phyloP scores from a whole-genome alignment of 2,329 filamentous ascomycete genomes.

The Microsporum audouinii region DNA sequence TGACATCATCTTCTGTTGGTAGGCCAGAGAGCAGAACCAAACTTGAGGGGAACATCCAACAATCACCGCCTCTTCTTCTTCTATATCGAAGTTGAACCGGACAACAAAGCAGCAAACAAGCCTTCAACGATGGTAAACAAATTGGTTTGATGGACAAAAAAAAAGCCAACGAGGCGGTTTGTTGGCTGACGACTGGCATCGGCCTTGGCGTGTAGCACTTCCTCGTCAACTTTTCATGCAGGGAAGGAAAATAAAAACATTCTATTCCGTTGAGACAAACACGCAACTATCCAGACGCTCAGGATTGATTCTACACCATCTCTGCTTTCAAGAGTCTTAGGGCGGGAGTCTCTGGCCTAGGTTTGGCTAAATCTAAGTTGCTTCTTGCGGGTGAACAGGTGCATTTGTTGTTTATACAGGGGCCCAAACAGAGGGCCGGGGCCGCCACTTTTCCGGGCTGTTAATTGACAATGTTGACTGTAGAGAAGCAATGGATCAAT shows the following conservation, averaged over 20 bases:
- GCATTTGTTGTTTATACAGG: not conserved
- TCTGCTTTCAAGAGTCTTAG: not conserved
- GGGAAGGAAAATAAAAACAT: not conserved
- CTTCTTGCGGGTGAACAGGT: not conserved
- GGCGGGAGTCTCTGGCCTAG: not conserved
- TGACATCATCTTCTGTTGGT: not conserved
- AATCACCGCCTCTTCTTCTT: not conserved
- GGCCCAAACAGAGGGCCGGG: not conserved
- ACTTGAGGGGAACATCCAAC: not conserved
- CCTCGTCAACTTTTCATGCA: not conserved
- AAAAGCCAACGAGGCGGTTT: not conserved
- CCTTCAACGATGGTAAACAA: too few relatives aligned
- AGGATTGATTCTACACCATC: not conserved
- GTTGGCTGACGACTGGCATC: not conserved
- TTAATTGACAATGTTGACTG: conserved; percentile 31
- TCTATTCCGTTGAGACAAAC: not conserved
- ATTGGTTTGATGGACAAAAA: too few relatives aligned
- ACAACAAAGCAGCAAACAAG: too few relatives aligned
- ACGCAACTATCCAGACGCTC: not conserved
- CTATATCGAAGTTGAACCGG: too few relatives aligned
- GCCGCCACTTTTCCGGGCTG: conserved; percentile 8
- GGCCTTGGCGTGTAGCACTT: not conserved
- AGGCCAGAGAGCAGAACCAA: not conserved
- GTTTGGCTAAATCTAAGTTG: not conserved
- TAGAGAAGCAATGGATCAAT: conserved; percentile 54